Base-by-base conservation (phyloP, 805 yeast genomes). In the Yamadazyma kitorensis region DNA sequence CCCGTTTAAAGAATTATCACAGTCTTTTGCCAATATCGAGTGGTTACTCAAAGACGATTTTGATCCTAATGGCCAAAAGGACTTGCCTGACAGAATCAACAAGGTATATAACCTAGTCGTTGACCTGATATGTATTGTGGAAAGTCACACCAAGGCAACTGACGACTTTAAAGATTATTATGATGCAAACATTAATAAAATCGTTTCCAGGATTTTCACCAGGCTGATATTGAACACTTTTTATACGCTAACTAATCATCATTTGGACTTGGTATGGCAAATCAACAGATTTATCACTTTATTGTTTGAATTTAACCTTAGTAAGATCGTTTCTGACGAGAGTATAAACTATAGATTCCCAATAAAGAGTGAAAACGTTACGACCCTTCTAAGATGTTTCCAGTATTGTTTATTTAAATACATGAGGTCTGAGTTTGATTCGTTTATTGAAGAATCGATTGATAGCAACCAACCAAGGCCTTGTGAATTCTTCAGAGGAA, bases 11-110 rank as follows among this genome's bases (percentile, higher is more conserved):
- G 47, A 42, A 4, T 29, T 49, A 6, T 47, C 49, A 9, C 44
- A 43, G n/a, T 40, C 31, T 17, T 39, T 49, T 21, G 53, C 47
- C 9, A 37, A 42, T 26, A 35, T 49, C n/a, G 44, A 41, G 13
- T 21, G 31, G 11, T 12, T 34, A 19, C 24, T 39, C 7, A 39
- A 35, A 24, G 43, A 46, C 14, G 46, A 37, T 13, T 28, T 43
- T 11, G 14, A 31, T 11, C 22, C 24, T n/a, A 22, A 28, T 18
- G 17, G 22, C 22, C 28, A 29, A 18, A 24, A 18, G 5, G 26
- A 24, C 11, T 12, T 34, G 7, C 21, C 14, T 3, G 8, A 20
- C 11, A 17, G 27, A 6, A 14, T 43, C 3, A 40, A 40, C 23
- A 16, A 27, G 3, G 13, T 43, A 9, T 43, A 33, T 22, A 37